Conservation (phyloP, 2,329 filamentous ascomycete species). For the Emmonsia crescens region DNA sequence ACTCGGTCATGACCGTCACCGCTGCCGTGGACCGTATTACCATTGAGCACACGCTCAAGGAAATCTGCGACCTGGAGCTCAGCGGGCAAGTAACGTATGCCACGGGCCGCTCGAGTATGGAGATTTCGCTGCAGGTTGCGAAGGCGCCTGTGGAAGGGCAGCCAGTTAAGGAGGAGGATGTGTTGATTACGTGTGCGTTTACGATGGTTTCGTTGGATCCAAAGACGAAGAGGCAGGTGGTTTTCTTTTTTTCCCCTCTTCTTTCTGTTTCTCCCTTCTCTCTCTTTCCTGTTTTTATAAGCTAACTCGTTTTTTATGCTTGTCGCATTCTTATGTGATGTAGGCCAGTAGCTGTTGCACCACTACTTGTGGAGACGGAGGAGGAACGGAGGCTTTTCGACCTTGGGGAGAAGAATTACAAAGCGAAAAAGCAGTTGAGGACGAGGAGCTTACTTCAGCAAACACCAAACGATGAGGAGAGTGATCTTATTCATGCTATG, state of each 20-base stretch:
- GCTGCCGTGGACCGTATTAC: constrained; percentile 54
- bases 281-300: not conserved
- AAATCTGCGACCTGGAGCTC: constrained; percentile 68
- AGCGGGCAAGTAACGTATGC: constrained; percentile 61
- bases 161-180: constrained; percentile 40
- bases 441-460: constrained; percentile 52
- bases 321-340: not conserved
- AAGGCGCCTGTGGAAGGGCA: constrained; percentile 43
- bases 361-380: constrained; percentile 50
- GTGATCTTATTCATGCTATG: constrained; percentile 60
- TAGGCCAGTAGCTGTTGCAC: constrained; percentile 51
- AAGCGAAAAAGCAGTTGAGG: constrained; percentile 53
- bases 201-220: constrained; percentile 69
- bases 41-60: constrained; percentile 59
- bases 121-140: constrained; percentile 63
- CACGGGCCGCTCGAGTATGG: constrained; percentile 60
- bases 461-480: constrained; percentile 60
- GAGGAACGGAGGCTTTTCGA: constrained; percentile 55
- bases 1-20: constrained; percentile 52
- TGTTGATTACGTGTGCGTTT: constrained; percentile 61
- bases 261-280: not conserved
- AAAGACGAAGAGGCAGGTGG: constrained; percentile 47
- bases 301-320: constrained; percentile 5
- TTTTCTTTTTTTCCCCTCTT: not conserved
- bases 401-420: constrained; percentile 55